Evolutionary conservation across 345 rosid genomes (phyloP).

Genomic region (Corchorus capsularis): DNA sequence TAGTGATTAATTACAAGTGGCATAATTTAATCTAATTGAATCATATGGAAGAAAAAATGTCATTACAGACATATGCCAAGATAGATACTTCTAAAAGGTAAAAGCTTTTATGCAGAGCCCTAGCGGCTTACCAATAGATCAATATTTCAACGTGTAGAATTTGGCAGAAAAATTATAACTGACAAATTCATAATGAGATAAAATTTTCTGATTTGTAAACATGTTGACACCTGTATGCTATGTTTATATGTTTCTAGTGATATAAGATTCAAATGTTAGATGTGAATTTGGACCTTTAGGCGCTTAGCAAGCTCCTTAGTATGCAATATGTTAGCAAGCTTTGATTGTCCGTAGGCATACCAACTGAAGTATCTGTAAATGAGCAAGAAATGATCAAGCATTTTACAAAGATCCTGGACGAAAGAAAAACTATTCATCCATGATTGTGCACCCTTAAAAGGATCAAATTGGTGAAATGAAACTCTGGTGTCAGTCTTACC

Average conservation of each 20-base stretch:
- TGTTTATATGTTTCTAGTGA: not conserved
- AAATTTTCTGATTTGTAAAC: not conserved
- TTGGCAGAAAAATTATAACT: not conserved
- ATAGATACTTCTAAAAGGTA: not conserved
- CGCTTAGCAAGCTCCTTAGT: constrained; percentile 57
- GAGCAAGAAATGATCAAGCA: constrained; percentile 16
- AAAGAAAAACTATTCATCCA: not conserved
- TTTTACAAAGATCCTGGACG: not conserved
- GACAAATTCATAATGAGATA: not conserved
- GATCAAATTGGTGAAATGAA: constrained; percentile 2
- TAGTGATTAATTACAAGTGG: not conserved
- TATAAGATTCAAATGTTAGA: not conserved
- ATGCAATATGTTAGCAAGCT: constrained; percentile 64
- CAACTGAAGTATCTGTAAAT: constrained; percentile 37
- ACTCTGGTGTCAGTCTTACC: constrained; percentile 35
- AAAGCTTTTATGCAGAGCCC: not conserved
- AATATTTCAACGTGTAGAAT: not conserved
- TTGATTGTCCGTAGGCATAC: constrained; percentile 54
- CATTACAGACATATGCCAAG: not conserved
- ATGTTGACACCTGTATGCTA: not conserved
- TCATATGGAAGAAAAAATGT: not conserved
- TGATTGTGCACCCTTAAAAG: not conserved
- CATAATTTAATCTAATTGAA: not conserved
- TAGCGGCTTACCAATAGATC: not conserved
- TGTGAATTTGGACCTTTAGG: constrained; percentile 40